Evolutionary conservation across 2,329 filamentous ascomycete species (phyloP).

Genomic region (Dactylellina parvicollis): DNA sequence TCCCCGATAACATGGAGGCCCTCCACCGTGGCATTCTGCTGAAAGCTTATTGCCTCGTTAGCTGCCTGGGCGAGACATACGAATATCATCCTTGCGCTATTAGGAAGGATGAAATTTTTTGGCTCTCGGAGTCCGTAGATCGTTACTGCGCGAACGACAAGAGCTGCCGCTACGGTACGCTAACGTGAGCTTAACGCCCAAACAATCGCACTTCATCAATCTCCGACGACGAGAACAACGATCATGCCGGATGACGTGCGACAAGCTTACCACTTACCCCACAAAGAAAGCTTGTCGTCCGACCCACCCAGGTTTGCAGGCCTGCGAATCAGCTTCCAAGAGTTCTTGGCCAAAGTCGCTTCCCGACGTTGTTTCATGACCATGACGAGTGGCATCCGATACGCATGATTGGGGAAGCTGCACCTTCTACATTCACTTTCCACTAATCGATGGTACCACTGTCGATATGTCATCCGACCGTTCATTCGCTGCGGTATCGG

Average conservation of each 20-base stretch:
- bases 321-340: constrained; percentile 40
- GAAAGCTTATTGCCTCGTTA: constrained; percentile 50
- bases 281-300: constrained; percentile 46
- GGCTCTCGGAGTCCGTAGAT: constrained; percentile 30
- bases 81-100: constrained; percentile 36
- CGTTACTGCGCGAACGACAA: constrained; percentile 5
- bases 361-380: constrained; percentile 37
- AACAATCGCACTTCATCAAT: background rate
- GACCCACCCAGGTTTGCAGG: constrained; percentile 31
- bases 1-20: constrained; percentile 14
- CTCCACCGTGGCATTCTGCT: background rate
- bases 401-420: constrained; percentile 32
- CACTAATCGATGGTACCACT: constrained; percentile 7
- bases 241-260: constrained; percentile 44
- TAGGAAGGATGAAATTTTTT: constrained; percentile 45
- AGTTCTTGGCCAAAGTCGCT: constrained; percentile 31
- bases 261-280: constrained; percentile 30
- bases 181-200: constrained; percentile 11
- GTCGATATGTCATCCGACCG: background rate
- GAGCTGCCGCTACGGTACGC: constrained; percentile 10
- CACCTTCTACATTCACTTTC: background rate
- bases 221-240: constrained; percentile 12
- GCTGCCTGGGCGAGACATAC: constrained; percentile 48
- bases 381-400: constrained; percentile 29
- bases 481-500: constrained; percentile 19